These are phyloP conservation scores for Populus tremula DNA, from an alignment of 345 rosid genomes.

Conservation along the genomic window DNA sequence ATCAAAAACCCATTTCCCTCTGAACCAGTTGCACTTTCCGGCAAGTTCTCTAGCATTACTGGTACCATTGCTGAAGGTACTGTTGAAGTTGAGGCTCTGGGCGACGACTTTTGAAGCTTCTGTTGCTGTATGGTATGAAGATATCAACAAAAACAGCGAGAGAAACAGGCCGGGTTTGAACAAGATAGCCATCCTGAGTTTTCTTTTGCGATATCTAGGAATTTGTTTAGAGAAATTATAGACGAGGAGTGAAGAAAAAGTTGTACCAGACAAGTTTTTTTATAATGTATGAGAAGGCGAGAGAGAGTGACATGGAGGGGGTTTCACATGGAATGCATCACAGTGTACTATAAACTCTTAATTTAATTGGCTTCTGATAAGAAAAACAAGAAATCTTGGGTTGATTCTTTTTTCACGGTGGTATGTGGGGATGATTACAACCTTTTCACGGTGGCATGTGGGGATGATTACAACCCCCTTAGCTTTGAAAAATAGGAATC, in stretches of 20 bases:
- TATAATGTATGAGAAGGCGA: constrained; percentile 12
- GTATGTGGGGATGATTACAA: constrained; percentile 32
- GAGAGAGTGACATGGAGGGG: background rate
- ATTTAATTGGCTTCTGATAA: background rate
- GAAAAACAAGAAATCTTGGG: constrained; percentile 7
- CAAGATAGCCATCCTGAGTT: constrained; percentile 39
- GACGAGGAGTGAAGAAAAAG: constrained; percentile 24
- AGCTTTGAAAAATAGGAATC: constrained; percentile 24
- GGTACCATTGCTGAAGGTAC: background rate
- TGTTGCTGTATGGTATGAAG: background rate
- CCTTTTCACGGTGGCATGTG: constrained; percentile 22
- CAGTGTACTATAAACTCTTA: background rate
- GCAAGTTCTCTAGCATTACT: constrained; percentile 21
- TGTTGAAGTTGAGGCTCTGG: background rate
- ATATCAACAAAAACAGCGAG: constrained; percentile 8
- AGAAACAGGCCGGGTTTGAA: constrained; percentile 17
- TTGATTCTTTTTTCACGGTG: constrained; percentile 9
- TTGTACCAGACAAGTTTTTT: constrained; percentile 17
- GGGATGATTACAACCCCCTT: constrained; percentile 23
- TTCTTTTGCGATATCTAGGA: constrained; percentile 2
- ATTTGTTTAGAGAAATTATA: background rate
- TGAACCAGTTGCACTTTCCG: constrained; percentile 46
- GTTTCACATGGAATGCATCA: constrained; percentile 28
- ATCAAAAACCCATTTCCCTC: constrained; percentile 61
- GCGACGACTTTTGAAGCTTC: background rate